Evolutionary conservation across 2,329 filamentous ascomycete genomes (phyloP).

Genomic region (Calonectria pauciramosa): DNA sequence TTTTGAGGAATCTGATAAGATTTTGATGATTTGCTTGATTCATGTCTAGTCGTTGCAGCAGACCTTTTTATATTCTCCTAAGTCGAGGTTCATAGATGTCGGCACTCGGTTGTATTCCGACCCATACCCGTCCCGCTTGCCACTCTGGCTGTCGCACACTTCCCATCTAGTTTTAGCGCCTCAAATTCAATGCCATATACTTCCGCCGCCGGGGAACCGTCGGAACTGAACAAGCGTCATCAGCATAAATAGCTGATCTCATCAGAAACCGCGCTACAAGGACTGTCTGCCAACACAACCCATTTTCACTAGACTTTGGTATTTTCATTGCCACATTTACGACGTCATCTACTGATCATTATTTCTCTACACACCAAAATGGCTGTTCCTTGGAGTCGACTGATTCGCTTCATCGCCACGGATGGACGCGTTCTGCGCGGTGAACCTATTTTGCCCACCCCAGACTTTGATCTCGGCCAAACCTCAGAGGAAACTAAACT

Average conservation of each 20-base stretch:
- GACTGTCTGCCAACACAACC: neutral
- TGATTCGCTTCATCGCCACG: slow-evolving; percentile 64
- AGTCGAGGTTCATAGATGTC: neutral
- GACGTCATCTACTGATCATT: neutral
- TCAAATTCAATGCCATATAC: neutral
- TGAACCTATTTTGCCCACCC: slow-evolving; percentile 62
- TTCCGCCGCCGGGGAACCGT: neutral
- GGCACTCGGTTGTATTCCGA: neutral
- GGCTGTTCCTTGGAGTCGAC: neutral
- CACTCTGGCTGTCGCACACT: neutral
- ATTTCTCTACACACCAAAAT: neutral
- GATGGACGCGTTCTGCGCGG: slow-evolving; percentile 65
- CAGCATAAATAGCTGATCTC: neutral
- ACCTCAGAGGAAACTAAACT: slow-evolving; percentile 61
- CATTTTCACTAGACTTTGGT: neutral
- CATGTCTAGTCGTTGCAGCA: neutral
- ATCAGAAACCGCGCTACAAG: neutral
- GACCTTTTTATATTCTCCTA: neutral
- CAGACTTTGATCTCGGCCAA: slow-evolving; percentile 60
- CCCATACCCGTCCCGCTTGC: neutral
- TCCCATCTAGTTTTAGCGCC: neutral
- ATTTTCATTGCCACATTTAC: neutral
- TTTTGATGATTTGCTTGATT: neutral
- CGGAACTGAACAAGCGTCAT: neutral
- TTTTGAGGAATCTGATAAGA: neutral